Percentiles rank a stretch among this genome's conserved stretches.
phyloP scores from a whole-genome alignment of 2,329 filamentous ascomycete genomes.

The Dactylellina haptotyla region DNA sequence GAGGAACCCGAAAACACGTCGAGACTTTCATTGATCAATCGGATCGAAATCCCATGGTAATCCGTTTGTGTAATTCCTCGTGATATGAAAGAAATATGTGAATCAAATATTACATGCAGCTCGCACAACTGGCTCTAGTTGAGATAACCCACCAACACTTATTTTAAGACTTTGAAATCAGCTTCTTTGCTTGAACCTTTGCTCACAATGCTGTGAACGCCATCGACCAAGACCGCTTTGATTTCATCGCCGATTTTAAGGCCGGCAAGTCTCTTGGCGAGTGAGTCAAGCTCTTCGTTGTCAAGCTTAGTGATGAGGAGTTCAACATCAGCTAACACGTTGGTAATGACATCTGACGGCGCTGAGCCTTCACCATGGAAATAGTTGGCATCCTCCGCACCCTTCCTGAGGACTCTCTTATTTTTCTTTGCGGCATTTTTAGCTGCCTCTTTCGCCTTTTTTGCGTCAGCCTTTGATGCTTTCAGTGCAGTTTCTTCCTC shows the following conservation, averaged over 20 bases:
- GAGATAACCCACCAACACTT: no score
- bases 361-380: slow-evolving; percentile 77
- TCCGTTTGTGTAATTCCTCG: no score
- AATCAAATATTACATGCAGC: no score
- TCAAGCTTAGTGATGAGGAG: slow-evolving; percentile 87
- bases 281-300: slow-evolving; percentile 83
- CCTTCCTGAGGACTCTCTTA: slow-evolving; percentile 93
- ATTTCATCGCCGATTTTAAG: slow-evolving; percentile 84
- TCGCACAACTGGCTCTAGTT: no score
- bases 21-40: no score
- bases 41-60: no score
- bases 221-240: slow-evolving; percentile 81
- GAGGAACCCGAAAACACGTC: no score
- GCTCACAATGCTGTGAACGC: slow-evolving; percentile 79
- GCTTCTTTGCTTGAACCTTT: slow-evolving; percentile 87
- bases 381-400: slow-evolving; percentile 98
- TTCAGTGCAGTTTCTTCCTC: slow-evolving; percentile 90
- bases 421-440: slow-evolving; percentile 99
- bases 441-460: slow-evolving; percentile 98
- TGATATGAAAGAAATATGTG: no score
- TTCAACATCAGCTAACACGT: slow-evolving; percentile 85
- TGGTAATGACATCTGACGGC: slow-evolving; percentile 80
- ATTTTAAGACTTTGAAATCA: slow-evolving; percentile 74
- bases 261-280: slow-evolving; percentile 81
- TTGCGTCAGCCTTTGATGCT: slow-evolving; percentile 79